Base-by-base conservation (phyloP, 129 eudicot genomes). In the Silybum marianum region DNA sequence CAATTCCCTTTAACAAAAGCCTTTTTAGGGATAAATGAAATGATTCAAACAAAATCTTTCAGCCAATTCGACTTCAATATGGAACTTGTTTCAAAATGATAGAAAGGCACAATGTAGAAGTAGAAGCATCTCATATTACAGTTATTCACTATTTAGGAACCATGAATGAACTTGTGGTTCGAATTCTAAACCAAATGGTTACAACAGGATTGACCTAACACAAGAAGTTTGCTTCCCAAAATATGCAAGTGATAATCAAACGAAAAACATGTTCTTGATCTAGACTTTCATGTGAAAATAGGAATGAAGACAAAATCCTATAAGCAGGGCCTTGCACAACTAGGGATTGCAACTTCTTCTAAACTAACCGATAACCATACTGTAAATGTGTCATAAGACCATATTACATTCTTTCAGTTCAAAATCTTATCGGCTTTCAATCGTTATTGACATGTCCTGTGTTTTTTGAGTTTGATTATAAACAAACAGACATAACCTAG, bases 171-270 rank as follows among this genome's bases (percentile, higher is more conserved):
- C 75, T 62, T 60, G 32, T 73, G 36, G 38, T 73, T 65, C 1
- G 23, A 63, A 28, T 19, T 18, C 60, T 9, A 38, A 74, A 26
- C 38, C 25, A 81, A 63, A 25, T 66, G n/a, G 39, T 42, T 73
- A 73, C 73, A 81, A 80, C 44, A 51, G 46, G 78, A 24, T 62
- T 54, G 63, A 72, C 66, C 65, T 51, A 12, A 51, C 9, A 34
- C 82, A 66, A 48, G 24, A 81, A 26, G 22, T 30, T 58, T 58
- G 70, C 25, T n/a, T 58, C 71, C 14, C 12, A 10, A 76, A 12
- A 58, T 6, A 60, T 32, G 71, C 54, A 60, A 34, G 54, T 32
- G 14, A 28, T 65, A 36, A 58, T 58, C 22, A 8, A 23, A 58
- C 23, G n/a, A 58, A 48, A 18, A 58, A 18, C 66, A 1, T n/a